Percentiles rank a stretch among this genome's conserved stretches.
phyloP scores from a whole-genome alignment of 768 basidiomycete species.

The Amanita pseudoporphyria region DNA sequence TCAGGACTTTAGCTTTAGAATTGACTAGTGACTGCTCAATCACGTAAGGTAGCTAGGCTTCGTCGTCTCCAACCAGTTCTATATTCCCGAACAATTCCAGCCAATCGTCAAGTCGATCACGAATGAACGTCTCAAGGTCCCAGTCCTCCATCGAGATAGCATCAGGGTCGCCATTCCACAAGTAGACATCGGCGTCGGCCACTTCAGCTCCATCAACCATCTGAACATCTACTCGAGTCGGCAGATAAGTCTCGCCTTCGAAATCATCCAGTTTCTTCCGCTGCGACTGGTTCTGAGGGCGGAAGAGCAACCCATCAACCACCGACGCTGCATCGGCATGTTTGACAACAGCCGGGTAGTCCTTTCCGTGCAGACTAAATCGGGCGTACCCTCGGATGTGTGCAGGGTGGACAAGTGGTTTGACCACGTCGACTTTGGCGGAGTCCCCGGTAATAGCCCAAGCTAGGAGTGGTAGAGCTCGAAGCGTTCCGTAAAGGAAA shows the following conservation, averaged over 20 bases:
- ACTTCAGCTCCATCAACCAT: background rate
- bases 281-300: conserved; percentile 14
- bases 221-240: background rate
- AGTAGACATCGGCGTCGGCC: background rate
- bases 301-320: conserved; percentile 13
- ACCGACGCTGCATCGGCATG: conserved; percentile 6
- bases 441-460: conserved; percentile 15
- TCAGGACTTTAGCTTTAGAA: too few relatives aligned
- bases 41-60: too few relatives aligned
- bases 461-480: conserved; percentile 13
- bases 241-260: conserved; percentile 14
- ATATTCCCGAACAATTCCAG: background rate
- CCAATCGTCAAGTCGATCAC: conserved; percentile 4
- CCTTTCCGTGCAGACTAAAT: conserved; percentile 10
- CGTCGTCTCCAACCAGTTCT: conserved; percentile 4
- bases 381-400: conserved; percentile 6
- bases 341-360: conserved; percentile 7
- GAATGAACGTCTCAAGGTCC: conserved; percentile 1
- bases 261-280: conserved; percentile 17
- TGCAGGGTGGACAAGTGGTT: conserved; percentile 8
- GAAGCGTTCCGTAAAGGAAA: conserved; percentile 14
- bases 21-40: too few relatives aligned
- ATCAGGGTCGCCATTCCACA: conserved; percentile 1
- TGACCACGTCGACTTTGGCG: conserved; percentile 9
- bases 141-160: background rate